Evolutionary conservation across 495 filamentous ascomycete genomes (phyloP), one percentile per base, ranked within the genome.

Genomic region (Xylaria flabelliformis): DNA sequence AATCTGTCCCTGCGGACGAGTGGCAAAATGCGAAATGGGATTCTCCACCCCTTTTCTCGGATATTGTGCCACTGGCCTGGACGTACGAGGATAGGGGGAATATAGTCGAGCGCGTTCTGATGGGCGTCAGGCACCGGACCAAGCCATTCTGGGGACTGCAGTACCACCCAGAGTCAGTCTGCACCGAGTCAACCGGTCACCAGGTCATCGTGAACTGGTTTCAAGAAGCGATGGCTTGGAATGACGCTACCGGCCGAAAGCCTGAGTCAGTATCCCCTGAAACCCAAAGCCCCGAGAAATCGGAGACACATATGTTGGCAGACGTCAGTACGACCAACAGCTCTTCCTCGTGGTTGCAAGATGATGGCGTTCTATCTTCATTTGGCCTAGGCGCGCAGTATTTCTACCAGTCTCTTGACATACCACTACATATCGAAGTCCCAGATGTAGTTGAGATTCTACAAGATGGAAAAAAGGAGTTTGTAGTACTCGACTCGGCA

Each of bases 131-230:
- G 62, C 94, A 97, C 78, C 80, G 61, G 34, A 71, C 74, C 3
- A 93, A 90, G 74, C 96, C 96, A 6, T 97, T 95, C 74, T 97
- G 91, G 90, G 96, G 91, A 0, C 83, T 99, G 44, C 96, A 99
- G 76, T 98, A 95, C 78, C 96, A 99, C 77, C 95, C 95, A 0
- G 96, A 99, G 79, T 97, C 93, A 0, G 91, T 97, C 73, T 97
- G 95, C 77, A 97, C 96, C 5, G 88, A 88, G 63, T 75, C 83
- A n/a, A 87, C 89, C 41, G 92, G 93, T 41, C 86, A 84, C 34
- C 79, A 82, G 46, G 83, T 98, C 41, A 85, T 98, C 34, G 75
- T 80, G 56, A 93, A 92, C 72, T 99, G 95, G 93, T 97, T 94
- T 86, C 75, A 67, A 4, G 77, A 85, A 72, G 90, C 90, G 5